phyloP scores from a whole-genome alignment of 1,139 yeast genomes.

The Tardiomyces depauwii region DNA sequence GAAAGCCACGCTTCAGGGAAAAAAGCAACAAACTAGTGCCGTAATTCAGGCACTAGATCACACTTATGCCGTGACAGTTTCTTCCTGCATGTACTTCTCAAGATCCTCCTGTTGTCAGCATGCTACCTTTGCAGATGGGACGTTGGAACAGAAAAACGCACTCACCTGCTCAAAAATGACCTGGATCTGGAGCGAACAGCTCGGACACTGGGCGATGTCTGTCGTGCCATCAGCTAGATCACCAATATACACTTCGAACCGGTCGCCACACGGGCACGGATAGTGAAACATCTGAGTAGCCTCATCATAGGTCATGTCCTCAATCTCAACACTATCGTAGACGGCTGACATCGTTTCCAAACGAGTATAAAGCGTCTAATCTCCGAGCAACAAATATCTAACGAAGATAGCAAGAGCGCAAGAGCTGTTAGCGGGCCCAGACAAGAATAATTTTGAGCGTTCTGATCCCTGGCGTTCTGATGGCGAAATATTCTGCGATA shows the following conservation, averaged over 20 bases:
- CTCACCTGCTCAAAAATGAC: slow-evolving; percentile 58
- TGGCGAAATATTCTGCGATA: too few relatives aligned
- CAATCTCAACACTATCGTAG: slow-evolving; percentile 93
- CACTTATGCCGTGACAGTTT: background rate
- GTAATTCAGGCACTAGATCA: too few relatives aligned
- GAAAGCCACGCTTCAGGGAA: too few relatives aligned
- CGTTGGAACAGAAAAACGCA: slow-evolving; percentile 14
- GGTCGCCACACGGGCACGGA: slow-evolving; percentile 98
- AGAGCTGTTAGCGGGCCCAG: too few relatives aligned
- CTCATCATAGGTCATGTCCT: slow-evolving; percentile 88
- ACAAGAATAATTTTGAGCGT: too few relatives aligned
- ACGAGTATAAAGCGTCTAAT: too few relatives aligned
- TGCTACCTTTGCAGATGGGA: slow-evolving; percentile 11
- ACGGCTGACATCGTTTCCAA: background rate
- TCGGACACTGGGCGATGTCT: slow-evolving; percentile 92
- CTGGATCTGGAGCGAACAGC: slow-evolving; percentile 87
- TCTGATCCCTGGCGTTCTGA: too few relatives aligned
- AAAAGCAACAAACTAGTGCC: too few relatives aligned
- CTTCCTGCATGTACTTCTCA: background rate
- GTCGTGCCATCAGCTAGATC: slow-evolving; percentile 83
- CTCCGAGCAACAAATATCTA: too few relatives aligned
- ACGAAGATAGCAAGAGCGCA: too few relatives aligned
- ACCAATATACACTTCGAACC: slow-evolving; percentile 74
- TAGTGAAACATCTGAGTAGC: slow-evolving; percentile 71
- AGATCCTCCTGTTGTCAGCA: background rate